Percentiles rank a stretch among this genome's conserved stretches.
Evolutionary conservation across 2,329 filamentous ascomycete genomes (phyloP).

Genomic region (Exophiala sp.): DNA sequence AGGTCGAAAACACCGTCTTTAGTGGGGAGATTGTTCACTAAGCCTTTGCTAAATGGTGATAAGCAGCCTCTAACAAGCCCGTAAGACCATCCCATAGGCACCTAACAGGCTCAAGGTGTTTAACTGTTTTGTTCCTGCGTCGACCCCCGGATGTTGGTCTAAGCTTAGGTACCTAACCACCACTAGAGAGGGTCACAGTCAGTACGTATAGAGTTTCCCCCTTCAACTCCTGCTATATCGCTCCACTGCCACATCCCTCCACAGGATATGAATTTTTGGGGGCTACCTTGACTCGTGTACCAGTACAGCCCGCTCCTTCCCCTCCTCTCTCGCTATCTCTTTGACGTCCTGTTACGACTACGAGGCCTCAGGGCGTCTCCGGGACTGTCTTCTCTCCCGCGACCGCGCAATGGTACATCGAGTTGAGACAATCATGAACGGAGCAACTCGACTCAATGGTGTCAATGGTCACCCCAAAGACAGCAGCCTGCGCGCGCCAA

Average conservation of each 20-base stretch:
- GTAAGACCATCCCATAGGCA: too few species aligned
- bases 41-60: slow-evolving; percentile 1
- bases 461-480: slow-evolving; percentile 25
- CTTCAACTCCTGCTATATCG: neutral
- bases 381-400: neutral
- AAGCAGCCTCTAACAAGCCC: too few species aligned
- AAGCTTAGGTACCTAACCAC: neutral
- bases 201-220: too few species aligned
- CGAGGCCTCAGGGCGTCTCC: neutral
- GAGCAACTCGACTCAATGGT: slow-evolving; percentile 20
- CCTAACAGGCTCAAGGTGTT: neutral
- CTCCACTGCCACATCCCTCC: neutral
- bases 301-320: neutral
- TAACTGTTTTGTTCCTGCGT: neutral
- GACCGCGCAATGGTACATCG: slow-evolving; percentile 15
- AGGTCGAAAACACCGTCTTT: neutral
- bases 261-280: neutral
- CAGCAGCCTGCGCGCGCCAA: slow-evolving; percentile 7
- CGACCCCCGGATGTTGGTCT: neutral
- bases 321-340: neutral
- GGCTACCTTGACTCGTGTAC: neutral
- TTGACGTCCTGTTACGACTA: neutral
- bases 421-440: slow-evolving; percentile 19
- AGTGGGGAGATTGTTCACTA: neutral
- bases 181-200: too few species aligned